Conservation (phyloP, 1,284 basidiomycete species). For the Trichosporon sp. region DNA sequence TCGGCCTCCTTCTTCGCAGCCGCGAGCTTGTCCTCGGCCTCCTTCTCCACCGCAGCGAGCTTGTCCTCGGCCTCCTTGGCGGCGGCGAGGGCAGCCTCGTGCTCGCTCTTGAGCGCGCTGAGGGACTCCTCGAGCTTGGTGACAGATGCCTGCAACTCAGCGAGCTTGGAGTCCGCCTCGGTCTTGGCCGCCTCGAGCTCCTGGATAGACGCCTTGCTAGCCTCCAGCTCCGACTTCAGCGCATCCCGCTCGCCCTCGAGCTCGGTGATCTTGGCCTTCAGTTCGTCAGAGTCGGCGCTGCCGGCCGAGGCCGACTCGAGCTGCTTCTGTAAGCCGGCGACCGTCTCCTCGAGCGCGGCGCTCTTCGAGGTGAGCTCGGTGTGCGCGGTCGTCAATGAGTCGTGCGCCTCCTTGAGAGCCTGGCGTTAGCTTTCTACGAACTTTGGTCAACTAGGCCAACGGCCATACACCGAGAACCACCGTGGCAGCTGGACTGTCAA, state of each 20-base stretch:
- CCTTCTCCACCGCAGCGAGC: constrained; percentile 4
- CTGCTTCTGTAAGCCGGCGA: constrained; percentile 22
- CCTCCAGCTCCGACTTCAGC: constrained; percentile 18
- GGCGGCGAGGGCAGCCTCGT: background rate
- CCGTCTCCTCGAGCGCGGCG: constrained; percentile 16
- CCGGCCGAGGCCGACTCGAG: constrained; percentile 16
- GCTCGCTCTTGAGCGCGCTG: background rate
- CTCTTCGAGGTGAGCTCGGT: constrained; percentile 18
- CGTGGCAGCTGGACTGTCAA: too few species aligned
- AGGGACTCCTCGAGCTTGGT: constrained; percentile 1
- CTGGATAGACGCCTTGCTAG: background rate
- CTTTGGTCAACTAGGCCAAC: too few species aligned
- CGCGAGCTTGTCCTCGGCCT: constrained; percentile 5
- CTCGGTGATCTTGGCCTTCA: constrained; percentile 8
- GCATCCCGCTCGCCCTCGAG: constrained; percentile 17
- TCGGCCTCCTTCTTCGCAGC: background rate
- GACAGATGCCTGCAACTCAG: background rate
- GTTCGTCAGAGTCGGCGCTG: constrained; percentile 1
- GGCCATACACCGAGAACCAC: too few species aligned
- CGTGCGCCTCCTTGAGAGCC: constrained; percentile 23
- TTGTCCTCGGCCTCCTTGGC: background rate
- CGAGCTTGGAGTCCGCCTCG: constrained; percentile 5
- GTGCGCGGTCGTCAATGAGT: constrained; percentile 19
- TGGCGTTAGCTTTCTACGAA: background rate
- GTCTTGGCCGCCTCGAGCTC: constrained; percentile 10